phyloP scores from a whole-genome alignment of 2,329 filamentous ascomycete species.

The Sordariomycetes sp. region DNA sequence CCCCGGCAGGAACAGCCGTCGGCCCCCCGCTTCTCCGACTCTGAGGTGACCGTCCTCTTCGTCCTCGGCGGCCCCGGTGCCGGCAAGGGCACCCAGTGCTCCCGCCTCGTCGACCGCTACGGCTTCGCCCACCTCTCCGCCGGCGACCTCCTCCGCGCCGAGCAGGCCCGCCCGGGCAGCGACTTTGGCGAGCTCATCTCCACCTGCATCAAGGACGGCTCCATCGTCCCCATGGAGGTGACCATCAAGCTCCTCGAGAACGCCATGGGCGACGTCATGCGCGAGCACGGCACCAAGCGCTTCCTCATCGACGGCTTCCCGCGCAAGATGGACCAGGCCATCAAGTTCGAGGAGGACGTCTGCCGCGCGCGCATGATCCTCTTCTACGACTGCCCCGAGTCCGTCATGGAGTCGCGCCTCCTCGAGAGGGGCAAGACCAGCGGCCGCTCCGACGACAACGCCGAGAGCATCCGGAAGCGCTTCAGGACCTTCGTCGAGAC shows the following conservation, averaged over 20 bases:
- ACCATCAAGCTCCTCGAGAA: slow-evolving; percentile 91
- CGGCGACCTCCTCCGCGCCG: slow-evolving; percentile 84
- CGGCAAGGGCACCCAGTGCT: slow-evolving; percentile 94
- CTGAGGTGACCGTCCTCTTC: slow-evolving; percentile 85
- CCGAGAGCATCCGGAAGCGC: slow-evolving; percentile 89
- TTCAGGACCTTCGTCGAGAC: slow-evolving; percentile 92
- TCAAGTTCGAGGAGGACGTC: slow-evolving; percentile 85
- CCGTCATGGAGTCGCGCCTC: slow-evolving; percentile 73
- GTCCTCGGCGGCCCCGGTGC: slow-evolving; percentile 92
- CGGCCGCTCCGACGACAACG: slow-evolving; percentile 86
- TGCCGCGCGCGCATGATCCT: slow-evolving; percentile 76
- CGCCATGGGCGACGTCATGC: slow-evolving; percentile 69
- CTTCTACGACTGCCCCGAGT: slow-evolving; percentile 90
- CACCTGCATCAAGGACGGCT: slow-evolving; percentile 85
- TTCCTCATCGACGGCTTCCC: slow-evolving; percentile 84
- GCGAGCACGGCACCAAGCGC: slow-evolving; percentile 25
- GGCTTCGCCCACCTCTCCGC: slow-evolving; percentile 89
- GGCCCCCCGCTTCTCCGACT: slow-evolving; percentile 60
- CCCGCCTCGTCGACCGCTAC: slow-evolving; percentile 75
- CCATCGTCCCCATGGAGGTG: slow-evolving; percentile 98
- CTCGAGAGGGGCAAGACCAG: slow-evolving; percentile 88
- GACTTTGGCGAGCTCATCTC: slow-evolving; percentile 91
- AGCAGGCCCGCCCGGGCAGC: slow-evolving; percentile 77
- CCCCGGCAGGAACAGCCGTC: background rate
- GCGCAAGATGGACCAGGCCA: slow-evolving; percentile 91